Evolutionary conservation across 768 basidiomycete species (phyloP), one percentile per base, ranked within the genome.

Genomic region (Daedaleopsis nitida): DNA sequence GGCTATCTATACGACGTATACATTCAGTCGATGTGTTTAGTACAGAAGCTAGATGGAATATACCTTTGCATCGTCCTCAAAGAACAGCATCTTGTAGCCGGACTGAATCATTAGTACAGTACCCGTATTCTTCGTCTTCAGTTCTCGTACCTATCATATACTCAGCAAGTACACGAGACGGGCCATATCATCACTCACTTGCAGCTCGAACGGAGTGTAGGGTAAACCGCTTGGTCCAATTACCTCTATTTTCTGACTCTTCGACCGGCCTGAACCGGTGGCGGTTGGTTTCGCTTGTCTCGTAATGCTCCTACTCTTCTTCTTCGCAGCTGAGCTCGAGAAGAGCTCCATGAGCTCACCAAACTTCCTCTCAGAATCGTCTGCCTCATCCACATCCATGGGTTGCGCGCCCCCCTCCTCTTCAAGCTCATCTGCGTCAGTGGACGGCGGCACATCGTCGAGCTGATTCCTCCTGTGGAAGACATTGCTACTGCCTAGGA

Each of bases 61-160:
- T 53, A 87, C 91, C 78, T 86, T 85, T 0, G 94, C 94, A 68
- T 95, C 94, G 21, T 94, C 87, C 52, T 86, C 88, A 67, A 87
- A 94, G 72, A 96, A 94, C 55, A 79, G 83, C 71, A 86, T 89
- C 72, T 89, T 94, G 73, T 95, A 95, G 5, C 93, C 93, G 32
- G 89, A 86, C 71, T 94, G 88, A 23, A 95, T 77, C 81, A 94
- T 86, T 13, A 95, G 77, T 38, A 95, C 64, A 5, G 84, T 85
- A 12, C 81, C 89, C 1, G 82, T 80, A 71, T 92, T 79, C 19
- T 86, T 82, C 56, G 77, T 76, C 73, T 92, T 91, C 13, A 94
- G 74, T 57, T 81, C 64, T 21, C 62, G 61, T 5, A 72, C 65
- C 67, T 66, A 35, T 1, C 39, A 51, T 3, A 50, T 16, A 16